Conservation (phyloP, 345 rosid genomes). For the Murraya koenigii region DNA sequence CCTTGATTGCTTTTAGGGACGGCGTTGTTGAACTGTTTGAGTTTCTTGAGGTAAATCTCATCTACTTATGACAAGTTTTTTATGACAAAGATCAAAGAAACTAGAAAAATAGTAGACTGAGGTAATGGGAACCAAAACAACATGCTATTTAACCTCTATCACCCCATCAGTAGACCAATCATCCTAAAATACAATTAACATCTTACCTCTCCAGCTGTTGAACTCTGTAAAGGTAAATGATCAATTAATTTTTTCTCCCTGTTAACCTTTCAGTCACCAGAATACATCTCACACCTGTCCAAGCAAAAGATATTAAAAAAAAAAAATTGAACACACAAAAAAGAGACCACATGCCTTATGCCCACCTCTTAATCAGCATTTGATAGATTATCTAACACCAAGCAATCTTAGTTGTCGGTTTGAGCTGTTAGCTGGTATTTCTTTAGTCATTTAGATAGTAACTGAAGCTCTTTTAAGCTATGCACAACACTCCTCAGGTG, state of each 20-base stretch:
- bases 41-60: constrained; percentile 62
- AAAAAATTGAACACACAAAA: too few species aligned
- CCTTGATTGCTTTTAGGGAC: constrained; percentile 74
- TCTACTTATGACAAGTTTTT: not conserved
- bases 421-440: not conserved
- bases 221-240: not conserved
- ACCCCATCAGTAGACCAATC: not conserved
- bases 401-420: not conserved
- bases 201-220: not conserved
- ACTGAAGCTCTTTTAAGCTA: not conserved
- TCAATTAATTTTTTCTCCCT: not conserved
- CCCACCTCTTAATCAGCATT: not conserved
- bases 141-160: not conserved
- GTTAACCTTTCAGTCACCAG: not conserved
- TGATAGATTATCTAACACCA: not conserved
- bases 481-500: not conserved
- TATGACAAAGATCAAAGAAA: not conserved
- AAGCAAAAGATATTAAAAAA: not conserved
- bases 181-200: not conserved
- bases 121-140: not conserved
- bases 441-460: not conserved
- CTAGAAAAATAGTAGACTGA: not conserved
- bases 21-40: constrained; percentile 76
- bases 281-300: not conserved
- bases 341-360: not conserved